phyloP scores from a whole-genome alignment of 306 rosid genomes.

The Gynostemma pentaphyllum region DNA sequence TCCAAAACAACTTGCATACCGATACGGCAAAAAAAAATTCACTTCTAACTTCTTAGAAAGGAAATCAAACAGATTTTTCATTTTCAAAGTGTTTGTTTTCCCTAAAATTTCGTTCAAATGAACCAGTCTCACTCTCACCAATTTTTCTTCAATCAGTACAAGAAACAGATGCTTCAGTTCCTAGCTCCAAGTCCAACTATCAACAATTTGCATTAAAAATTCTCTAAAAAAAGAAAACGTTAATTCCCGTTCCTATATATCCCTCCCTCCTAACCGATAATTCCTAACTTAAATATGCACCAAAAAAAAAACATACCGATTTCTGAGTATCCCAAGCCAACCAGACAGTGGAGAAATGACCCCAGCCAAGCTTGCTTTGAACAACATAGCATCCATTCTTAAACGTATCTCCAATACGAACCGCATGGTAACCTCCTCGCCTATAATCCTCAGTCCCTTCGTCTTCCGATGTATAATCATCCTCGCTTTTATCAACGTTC shows the following conservation, averaged over 20 bases:
- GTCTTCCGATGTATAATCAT: constrained; percentile 25
- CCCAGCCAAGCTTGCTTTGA: constrained; percentile 38
- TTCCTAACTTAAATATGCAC: constrained; percentile 15
- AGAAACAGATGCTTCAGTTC: not conserved
- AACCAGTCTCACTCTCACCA: not conserved
- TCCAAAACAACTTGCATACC: not conserved
- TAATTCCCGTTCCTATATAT: not conserved
- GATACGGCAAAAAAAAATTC: too few species aligned
- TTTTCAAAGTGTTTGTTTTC: not conserved
- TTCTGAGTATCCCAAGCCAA: constrained; percentile 32
- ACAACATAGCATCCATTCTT: constrained; percentile 32
- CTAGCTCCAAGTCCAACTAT: not conserved
- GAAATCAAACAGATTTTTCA: not conserved
- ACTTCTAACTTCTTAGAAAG: not conserved
- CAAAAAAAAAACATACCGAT: constrained; percentile 18
- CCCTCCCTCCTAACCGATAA: not conserved
- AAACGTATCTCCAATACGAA: constrained; percentile 28
- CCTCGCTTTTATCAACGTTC: constrained; percentile 21
- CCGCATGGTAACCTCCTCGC: constrained; percentile 35
- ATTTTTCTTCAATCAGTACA: not conserved
- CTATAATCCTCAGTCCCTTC: constrained; percentile 32
- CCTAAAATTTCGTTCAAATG: not conserved
- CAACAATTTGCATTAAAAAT: not conserved
- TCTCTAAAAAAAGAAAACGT: not conserved
- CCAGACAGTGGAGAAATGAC: constrained; percentile 40